Evolutionary conservation across 768 basidiomycete genomes (phyloP).

Genomic region (Hypholoma sublateritium): DNA sequence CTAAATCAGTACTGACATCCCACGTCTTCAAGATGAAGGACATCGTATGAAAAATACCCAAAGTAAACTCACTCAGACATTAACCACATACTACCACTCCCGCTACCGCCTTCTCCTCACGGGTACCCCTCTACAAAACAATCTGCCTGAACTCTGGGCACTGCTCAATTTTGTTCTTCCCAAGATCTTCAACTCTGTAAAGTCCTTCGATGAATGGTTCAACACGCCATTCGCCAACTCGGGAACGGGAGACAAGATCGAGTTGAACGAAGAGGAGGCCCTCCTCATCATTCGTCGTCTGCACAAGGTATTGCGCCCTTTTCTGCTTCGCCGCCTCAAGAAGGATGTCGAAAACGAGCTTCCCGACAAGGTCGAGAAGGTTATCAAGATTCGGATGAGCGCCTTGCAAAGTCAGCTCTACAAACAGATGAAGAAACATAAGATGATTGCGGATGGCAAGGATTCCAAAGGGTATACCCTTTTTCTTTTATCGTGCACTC

Average conservation of each 20-base stretch:
- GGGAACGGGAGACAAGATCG: conserved; percentile 97
- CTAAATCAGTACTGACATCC: conserved; percentile 2
- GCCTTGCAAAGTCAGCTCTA: conserved; percentile 90
- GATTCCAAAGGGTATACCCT: conserved; percentile 67
- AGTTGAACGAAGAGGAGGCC: conserved; percentile 99
- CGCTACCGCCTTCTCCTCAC: conserved; percentile 93
- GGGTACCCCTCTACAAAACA: conserved; percentile 96
- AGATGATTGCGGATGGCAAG: conserved; percentile 89
- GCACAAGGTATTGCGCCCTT: conserved; percentile 94
- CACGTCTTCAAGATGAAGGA: conserved; percentile 69
- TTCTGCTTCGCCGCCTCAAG: conserved; percentile 89
- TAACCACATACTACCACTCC: conserved; percentile 90
- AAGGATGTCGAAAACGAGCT: conserved; percentile 96
- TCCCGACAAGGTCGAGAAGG: conserved; percentile 97
- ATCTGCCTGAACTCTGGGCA: conserved; percentile 94
- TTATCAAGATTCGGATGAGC: conserved; percentile 95
- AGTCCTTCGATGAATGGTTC: conserved; percentile 99
- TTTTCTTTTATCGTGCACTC: background rate
- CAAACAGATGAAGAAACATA: conserved; percentile 97
- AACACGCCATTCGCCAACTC: conserved; percentile 99
- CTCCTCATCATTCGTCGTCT: conserved; percentile 94
- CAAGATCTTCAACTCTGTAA: conserved; percentile 97
- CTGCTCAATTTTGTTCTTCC: conserved; percentile 93
- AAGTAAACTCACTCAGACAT: conserved; percentile 82
- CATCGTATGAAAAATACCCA: conserved; percentile 98